Conservation (phyloP, 2,329 filamentous ascomycete genomes). For the Ceratocystis diversiconidia region DNA sequence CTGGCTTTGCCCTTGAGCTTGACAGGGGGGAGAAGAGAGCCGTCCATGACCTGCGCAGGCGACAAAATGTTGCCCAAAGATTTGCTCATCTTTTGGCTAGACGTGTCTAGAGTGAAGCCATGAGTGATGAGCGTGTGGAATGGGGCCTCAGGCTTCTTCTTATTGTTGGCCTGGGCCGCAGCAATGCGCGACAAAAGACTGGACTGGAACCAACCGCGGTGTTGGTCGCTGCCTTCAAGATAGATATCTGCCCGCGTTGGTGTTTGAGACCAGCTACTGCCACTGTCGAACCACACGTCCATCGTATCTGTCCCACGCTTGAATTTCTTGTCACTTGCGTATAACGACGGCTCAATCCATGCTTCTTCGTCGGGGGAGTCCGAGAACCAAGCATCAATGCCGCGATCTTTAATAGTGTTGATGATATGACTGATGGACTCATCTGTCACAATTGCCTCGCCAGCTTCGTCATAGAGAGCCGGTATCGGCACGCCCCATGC, state of each 20-base stretch:
- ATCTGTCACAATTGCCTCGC: slow-evolving; percentile 63
- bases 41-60: slow-evolving; percentile 72
- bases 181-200: slow-evolving; percentile 79
- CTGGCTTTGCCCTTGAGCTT: slow-evolving; percentile 43
- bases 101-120: slow-evolving; percentile 78
- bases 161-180: neutral
- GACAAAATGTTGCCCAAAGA: slow-evolving; percentile 79
- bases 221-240: slow-evolving; percentile 87
- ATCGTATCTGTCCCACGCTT: slow-evolving; percentile 82
- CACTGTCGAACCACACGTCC: slow-evolving; percentile 99
- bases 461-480: slow-evolving; percentile 61
- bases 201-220: slow-evolving; percentile 97
- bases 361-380: slow-evolving; percentile 59
- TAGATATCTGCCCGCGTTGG: slow-evolving; percentile 61
- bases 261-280: slow-evolving; percentile 70
- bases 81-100: slow-evolving; percentile 98
- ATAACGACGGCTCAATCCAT: slow-evolving; percentile 59
- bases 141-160: slow-evolving; percentile 36
- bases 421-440: slow-evolving; percentile 78
- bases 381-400: slow-evolving; percentile 90
- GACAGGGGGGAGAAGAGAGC: slow-evolving; percentile 56
- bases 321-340: slow-evolving; percentile 36
- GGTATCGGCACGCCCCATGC: slow-evolving; percentile 96
- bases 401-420: slow-evolving; percentile 56
- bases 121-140: slow-evolving; percentile 89